Percentiles rank a stretch among this genome's conserved stretches.
Evolutionary conservation across 2,329 filamentous ascomycete species (phyloP).

Genomic region (Aschersonia sp.): DNA sequence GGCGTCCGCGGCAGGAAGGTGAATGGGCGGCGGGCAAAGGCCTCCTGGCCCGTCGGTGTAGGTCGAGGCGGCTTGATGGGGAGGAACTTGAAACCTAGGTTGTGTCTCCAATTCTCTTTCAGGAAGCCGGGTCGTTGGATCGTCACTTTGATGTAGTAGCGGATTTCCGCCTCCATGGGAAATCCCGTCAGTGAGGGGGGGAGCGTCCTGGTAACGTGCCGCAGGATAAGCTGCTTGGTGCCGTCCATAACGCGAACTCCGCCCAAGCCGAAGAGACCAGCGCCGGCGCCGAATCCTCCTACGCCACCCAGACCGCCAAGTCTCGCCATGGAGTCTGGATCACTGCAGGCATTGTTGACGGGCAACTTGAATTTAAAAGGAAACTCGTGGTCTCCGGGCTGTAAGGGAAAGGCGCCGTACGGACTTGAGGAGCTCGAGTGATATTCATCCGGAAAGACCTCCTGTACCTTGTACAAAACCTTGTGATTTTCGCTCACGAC

Average conservation of each 20-base stretch:
- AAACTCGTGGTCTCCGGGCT: constrained; percentile 60
- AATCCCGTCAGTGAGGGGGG: constrained; percentile 84
- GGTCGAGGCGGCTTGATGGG: constrained; percentile 82
- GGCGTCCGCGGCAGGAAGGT: constrained; percentile 32
- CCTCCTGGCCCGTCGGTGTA: constrained; percentile 54
- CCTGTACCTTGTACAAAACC: constrained; percentile 59
- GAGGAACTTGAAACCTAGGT: constrained; percentile 66
- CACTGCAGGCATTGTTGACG: constrained; percentile 60
- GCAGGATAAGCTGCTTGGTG: constrained; percentile 44
- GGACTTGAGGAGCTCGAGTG: constrained; percentile 22
- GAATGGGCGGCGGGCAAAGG: constrained; percentile 65
- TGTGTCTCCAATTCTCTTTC: constrained; percentile 71
- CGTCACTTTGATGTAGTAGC: constrained; percentile 93
- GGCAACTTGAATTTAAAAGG: constrained; percentile 66
- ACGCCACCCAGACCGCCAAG: constrained; percentile 38
- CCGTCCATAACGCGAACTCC: constrained; percentile 48
- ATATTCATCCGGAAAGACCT: constrained; percentile 53
- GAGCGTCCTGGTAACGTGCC: constrained; percentile 71
- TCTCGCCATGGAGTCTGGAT: constrained; percentile 35
- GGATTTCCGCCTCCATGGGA: constrained; percentile 74
- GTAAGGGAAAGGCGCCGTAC: constrained; percentile 42
- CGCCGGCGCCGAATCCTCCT: constrained; percentile 32
- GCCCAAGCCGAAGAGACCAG: constrained; percentile 31
- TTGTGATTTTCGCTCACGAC: constrained; percentile 48
- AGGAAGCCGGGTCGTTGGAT: constrained; percentile 78